Base-by-base conservation (phyloP, 2,329 filamentous ascomycete genomes). In the Paraconiothyrium sp. region DNA sequence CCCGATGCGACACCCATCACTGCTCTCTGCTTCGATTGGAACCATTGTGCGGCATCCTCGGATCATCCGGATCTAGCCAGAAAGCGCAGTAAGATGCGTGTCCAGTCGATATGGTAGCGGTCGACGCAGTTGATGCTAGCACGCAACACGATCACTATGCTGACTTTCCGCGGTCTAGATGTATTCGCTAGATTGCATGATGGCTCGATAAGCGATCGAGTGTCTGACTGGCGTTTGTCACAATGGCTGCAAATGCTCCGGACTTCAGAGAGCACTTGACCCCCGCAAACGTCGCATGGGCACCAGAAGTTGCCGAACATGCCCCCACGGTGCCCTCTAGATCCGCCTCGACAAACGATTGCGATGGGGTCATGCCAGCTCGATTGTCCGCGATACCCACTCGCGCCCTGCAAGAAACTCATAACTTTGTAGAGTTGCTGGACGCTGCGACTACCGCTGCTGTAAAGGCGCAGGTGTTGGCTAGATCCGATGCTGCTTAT, bases 371-470 rank as follows among this genome's bases (percentile, higher is more conserved):
- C 54, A 32, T 58, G 54, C 66, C 71, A 50, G 62, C 58, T 47
- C 72, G 70, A 44, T 58, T 57, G 30, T 44, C 55, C 27, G 68
- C 73, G 27, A 62, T 35, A 43, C 50, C 62, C 9, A 30, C 54
- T 24, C 59, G 62, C 39, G 67, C 65, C 7, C 54, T 69, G 14
- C 75, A 75, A 56, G 71, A 74, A 30, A 75, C 70, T 34, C 73
- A 72, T 37, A 72, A 76, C 44, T 68, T 79, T 37, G 76, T 67
- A 2, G 76, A 78, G 57, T 61, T 79, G 54, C 63, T 79, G 4
- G 75, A 78, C 56, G 77, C 77, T 65, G 77, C 76, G 8, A 76
- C 72, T 22, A 74, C 75, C 16, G 76, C 76, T 62, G 73, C 75
- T 41, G 72, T 13, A 22, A 24, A 24, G 10, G 43, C 43, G 43